A percentile compares a stretch with the other conserved stretches of the same genome.
These are phyloP conservation scores for Teratosphaeria epicoccoides DNA, from an alignment of 2,329 filamentous ascomycete genomes.

Conservation along the genomic window DNA sequence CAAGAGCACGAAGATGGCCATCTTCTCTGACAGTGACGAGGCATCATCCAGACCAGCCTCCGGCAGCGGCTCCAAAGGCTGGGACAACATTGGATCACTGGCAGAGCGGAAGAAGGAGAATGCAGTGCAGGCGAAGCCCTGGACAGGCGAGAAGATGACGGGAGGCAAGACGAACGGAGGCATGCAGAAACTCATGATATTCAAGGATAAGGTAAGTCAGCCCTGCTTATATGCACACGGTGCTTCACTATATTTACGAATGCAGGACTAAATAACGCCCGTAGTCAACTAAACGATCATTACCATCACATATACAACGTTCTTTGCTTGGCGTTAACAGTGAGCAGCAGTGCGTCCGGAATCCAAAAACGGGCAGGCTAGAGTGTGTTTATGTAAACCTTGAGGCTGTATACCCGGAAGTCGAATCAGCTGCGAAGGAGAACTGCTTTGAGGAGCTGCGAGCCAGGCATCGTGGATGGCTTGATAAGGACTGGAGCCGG, in stretches of 20 bases:
- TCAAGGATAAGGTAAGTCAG: slow-evolving; percentile 83
- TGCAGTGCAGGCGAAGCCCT: slow-evolving; percentile 70
- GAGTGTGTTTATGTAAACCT: slow-evolving; percentile 84
- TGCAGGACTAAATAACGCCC: slow-evolving; percentile 76
- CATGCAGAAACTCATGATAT: slow-evolving; percentile 75
- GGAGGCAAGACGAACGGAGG: slow-evolving; percentile 71
- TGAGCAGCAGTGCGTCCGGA: slow-evolving; percentile 69
- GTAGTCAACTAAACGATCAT: slow-evolving; percentile 4
- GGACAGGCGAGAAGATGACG: slow-evolving; percentile 84
- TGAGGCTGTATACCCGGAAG: slow-evolving; percentile 71
- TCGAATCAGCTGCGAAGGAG: slow-evolving; percentile 46
- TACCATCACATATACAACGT: slow-evolving; percentile 5
- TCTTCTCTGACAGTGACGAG: slow-evolving; percentile 66
- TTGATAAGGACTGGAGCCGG: slow-evolving; percentile 42
- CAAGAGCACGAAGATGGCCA: slow-evolving; percentile 70
- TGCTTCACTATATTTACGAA: slow-evolving; percentile 64
- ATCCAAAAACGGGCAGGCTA: slow-evolving; percentile 69
- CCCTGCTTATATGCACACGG: slow-evolving; percentile 13
- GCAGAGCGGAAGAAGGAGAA: slow-evolving; percentile 93
- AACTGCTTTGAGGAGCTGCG: slow-evolving; percentile 87
- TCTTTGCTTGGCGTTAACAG: slow-evolving; percentile 21
- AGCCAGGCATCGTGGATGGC: slow-evolving; percentile 62
- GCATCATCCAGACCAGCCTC: slow-evolving; percentile 41
- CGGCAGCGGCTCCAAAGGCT: slow-evolving; percentile 58
- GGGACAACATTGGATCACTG: slow-evolving; percentile 84